Base-by-base conservation (phyloP, 2,329 filamentous ascomycete species). In the Xylariaceae sp. region DNA sequence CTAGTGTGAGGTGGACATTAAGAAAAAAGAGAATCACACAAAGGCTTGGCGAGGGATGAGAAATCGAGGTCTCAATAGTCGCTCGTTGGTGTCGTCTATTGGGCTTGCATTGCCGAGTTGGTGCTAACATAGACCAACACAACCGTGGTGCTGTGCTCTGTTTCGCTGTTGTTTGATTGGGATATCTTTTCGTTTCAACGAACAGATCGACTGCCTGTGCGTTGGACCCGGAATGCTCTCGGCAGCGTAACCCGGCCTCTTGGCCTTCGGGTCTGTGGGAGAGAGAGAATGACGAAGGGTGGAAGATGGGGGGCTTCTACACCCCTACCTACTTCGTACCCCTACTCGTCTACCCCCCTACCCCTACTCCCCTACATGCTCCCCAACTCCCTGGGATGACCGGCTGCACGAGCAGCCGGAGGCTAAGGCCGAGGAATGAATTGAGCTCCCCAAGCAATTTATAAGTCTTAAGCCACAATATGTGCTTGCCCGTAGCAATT, bases 161-260 rank as follows among this genome's bases (percentile, higher is more conserved):
- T 56, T 59, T 59, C 59, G 56, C 53, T 20, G 44, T 52, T 53
- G 57, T 56, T 60, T 57, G 56, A 55, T 53, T 59, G 44, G 51
- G 46, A 48, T 47, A 37, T 19, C 41, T 52, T 49, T 52, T 47
- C 51, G 59, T 61, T 61, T 61, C 59, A 55, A 56, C 59, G 50
- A 54, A 50, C 44, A 16, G 14, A 48, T 41, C 47, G 42, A 20
- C 42, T 48, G 7, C 42, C 37, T 48, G 48, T 44, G 52, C 42
- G 44, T 45, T 49, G 41, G 51, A 53, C 44, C 29, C 44, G 47
- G 54, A 40, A 23, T 29, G 46, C 48, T 54, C 50, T 57, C 53
- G 56, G 56, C 45, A 51, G 40, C 54, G 51, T 51, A 47, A n/a
- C 23, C 53, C 40, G 52, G 32, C 40, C 40, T 6, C 54, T 55